A percentile compares a stretch with the other conserved stretches of the same genome.
These are phyloP conservation scores for Hsuehochloa calcarea DNA, from an alignment of 176 grass and related monocot species.

Conservation along the genomic window DNA sequence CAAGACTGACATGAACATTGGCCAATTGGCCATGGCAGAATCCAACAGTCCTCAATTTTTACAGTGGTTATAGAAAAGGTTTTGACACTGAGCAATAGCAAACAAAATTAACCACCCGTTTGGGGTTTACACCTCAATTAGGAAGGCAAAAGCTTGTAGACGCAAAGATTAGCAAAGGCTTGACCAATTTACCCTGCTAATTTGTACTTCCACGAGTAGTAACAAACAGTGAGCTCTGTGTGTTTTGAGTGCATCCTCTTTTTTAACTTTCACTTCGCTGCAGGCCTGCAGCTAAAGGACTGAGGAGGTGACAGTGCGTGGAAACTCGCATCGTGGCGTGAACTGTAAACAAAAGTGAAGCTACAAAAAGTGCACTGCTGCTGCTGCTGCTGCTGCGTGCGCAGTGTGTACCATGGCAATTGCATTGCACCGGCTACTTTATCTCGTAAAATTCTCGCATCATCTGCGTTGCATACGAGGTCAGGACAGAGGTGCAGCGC, in stretches of 20 bases:
- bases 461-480: conserved; percentile 13
- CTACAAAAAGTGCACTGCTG: conserved; percentile 34
- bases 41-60: conserved; percentile 25
- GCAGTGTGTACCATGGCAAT: not conserved
- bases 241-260: not conserved
- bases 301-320: conserved; percentile 39
- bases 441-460: not conserved
- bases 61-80: conserved; percentile 13
- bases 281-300: not conserved
- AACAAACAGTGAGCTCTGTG: not conserved
- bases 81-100: not conserved
- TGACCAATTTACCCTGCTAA: conserved; percentile 11
- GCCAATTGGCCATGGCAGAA: not conserved
- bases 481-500: not conserved
- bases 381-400: not conserved
- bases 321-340: conserved; percentile 36
- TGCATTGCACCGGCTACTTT: not conserved
- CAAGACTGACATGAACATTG: conserved; percentile 24
- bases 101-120: conserved; percentile 18
- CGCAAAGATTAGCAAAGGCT: not conserved
- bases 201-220: not conserved
- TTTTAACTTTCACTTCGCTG: not conserved
- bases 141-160: not conserved
- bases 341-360: conserved; percentile 44
- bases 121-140: not conserved